Percentiles rank a stretch among this genome's conserved stretches.
Evolutionary conservation across 2,329 filamentous ascomycete species (phyloP).

Genomic region (Neopestalotiopsis clavispora): DNA sequence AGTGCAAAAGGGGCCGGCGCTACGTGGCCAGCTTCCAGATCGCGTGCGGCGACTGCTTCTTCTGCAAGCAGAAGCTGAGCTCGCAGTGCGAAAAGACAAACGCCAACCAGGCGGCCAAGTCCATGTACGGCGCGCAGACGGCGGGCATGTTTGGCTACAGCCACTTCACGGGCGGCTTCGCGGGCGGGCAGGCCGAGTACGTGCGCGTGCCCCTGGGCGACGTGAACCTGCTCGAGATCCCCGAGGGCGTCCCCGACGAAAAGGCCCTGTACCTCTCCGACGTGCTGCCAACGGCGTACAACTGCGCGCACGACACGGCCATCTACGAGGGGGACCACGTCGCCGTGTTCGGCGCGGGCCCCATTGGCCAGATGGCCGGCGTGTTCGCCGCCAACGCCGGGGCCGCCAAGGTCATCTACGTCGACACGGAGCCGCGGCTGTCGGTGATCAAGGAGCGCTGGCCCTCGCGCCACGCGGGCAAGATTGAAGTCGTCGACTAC

Average conservation of each 20-base stretch:
- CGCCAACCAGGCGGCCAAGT: conserved; percentile 70
- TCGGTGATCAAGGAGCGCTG: conserved; percentile 70
- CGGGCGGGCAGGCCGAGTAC: conserved; percentile 87
- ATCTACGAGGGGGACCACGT: conserved; percentile 80
- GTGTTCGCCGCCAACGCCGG: conserved; percentile 78
- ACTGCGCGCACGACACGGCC: conserved; percentile 81
- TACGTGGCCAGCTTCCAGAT: conserved; percentile 91
- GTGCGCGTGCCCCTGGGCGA: conserved; percentile 81
- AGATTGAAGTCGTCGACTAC: conserved; percentile 74
- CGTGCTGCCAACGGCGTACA: conserved; percentile 79
- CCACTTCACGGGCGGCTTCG: conserved; percentile 85
- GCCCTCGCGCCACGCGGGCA: conserved; percentile 48
- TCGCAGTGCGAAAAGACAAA: conserved; percentile 84
- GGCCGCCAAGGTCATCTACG: conserved; percentile 76
- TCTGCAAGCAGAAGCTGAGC: conserved; percentile 78
- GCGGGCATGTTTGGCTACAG: conserved; percentile 76
- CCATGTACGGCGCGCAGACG: conserved; percentile 80
- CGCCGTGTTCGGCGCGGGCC: conserved; percentile 84
- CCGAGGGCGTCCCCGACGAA: conserved; percentile 81
- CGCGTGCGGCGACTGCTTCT: conserved; percentile 74
- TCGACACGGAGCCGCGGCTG: conserved; percentile 75
- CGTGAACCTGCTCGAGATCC: conserved; percentile 80
- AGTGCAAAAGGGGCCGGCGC: conserved; percentile 63
- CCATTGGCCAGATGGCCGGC: conserved; percentile 84
- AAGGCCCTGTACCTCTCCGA: conserved; percentile 83